Percentiles rank a stretch among this genome's conserved stretches.
Evolutionary conservation across 2,329 filamentous ascomycete genomes (phyloP).

Genomic region (Didymella lethalis): DNA sequence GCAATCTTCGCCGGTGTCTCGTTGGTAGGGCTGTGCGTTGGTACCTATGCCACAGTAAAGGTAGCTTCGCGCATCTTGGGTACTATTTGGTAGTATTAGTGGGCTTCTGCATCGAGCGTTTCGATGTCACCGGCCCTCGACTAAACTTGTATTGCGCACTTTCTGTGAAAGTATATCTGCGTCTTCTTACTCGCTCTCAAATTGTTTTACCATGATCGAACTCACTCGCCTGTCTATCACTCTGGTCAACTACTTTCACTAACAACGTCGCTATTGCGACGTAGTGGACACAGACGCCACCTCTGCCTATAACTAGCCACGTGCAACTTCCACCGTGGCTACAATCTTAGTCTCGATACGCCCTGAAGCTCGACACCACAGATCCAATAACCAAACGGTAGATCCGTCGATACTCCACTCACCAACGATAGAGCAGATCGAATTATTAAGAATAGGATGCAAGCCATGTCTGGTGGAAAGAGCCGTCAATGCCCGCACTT

Average conservation of each 20-base stretch:
- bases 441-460: background rate
- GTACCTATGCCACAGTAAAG: constrained; percentile 38
- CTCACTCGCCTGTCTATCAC: background rate
- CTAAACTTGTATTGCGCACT: background rate
- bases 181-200: background rate
- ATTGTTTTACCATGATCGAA: background rate
- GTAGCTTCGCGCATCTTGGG: constrained; percentile 30
- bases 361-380: background rate
- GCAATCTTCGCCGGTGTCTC: constrained; percentile 52
- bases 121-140: background rate
- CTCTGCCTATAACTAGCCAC: background rate
- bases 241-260: background rate
- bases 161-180: background rate
- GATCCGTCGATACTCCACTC: background rate
- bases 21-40: constrained; percentile 37
- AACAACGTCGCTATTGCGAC: background rate
- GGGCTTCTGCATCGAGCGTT: background rate
- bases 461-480: constrained; percentile 6
- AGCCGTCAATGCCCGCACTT: constrained; percentile 21
- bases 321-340: background rate
- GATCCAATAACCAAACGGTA: background rate
- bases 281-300: background rate
- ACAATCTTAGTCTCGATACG: background rate
- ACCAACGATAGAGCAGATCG: background rate
- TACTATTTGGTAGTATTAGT: constrained; percentile 27